Percentiles rank a stretch among this genome's conserved stretches.
These are phyloP conservation scores for Lichtheimia corymbifera DNA, from an alignment of 371 early-diverging fungal species.

Conservation along the genomic window DNA sequence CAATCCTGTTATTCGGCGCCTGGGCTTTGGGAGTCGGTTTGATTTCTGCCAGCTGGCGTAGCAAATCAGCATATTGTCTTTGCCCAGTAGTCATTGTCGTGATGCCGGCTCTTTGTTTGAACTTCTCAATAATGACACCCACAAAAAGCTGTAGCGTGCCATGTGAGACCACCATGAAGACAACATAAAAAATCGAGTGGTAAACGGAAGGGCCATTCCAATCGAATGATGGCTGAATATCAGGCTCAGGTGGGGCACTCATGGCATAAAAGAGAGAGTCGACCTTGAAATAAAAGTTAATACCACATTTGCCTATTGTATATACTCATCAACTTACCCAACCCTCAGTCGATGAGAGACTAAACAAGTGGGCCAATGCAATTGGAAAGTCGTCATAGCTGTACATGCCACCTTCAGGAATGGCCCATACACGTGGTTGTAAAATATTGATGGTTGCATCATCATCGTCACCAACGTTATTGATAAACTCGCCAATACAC, in stretches of 20 bases:
- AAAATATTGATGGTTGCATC: slow-evolving; percentile 29
- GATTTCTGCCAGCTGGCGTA: slow-evolving; percentile 52
- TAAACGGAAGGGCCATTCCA: slow-evolving; percentile 51
- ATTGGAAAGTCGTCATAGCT: slow-evolving; percentile 51
- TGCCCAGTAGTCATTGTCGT: slow-evolving; percentile 56
- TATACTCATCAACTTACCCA: slow-evolving; percentile 41
- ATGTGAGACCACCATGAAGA: slow-evolving; percentile 62
- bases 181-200: slow-evolving; percentile 54
- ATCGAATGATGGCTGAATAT: slow-evolving; percentile 50
- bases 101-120: slow-evolving; percentile 61
- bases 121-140: slow-evolving; percentile 65
- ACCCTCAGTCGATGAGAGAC: slow-evolving; percentile 62
- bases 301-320: slow-evolving; percentile 10
- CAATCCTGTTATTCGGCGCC: slow-evolving; percentile 42
- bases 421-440: slow-evolving; percentile 54
- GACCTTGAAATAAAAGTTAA: slow-evolving; percentile 10
- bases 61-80: slow-evolving; percentile 58
- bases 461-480: slow-evolving; percentile 36
- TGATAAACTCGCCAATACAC: slow-evolving; percentile 54
- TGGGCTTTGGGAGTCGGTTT: slow-evolving; percentile 56
- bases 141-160: slow-evolving; percentile 63
- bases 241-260: slow-evolving; percentile 50
- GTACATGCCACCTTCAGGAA: slow-evolving; percentile 50
- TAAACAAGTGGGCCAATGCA: slow-evolving; percentile 51
- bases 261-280: slow-evolving; percentile 51